Conservation (phyloP, 164 flowering plant species). For the Stephania cephalantha region DNA sequence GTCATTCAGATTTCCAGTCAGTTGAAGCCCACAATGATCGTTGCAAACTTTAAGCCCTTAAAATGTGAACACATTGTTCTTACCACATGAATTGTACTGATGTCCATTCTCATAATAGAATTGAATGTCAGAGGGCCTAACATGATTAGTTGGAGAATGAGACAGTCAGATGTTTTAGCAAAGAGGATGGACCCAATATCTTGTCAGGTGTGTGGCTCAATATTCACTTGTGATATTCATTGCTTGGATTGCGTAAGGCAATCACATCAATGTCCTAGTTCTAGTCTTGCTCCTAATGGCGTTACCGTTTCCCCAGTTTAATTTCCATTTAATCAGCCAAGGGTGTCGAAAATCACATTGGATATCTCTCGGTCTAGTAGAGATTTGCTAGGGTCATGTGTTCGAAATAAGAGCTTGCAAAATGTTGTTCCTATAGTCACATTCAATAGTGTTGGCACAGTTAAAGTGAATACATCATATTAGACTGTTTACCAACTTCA, state of each 20-base stretch:
- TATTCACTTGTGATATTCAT: too few species aligned
- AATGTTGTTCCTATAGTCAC: not conserved
- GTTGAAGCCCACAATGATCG: not conserved
- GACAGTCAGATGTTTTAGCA: not conserved
- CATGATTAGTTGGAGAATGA: not conserved
- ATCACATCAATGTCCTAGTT: conserved; percentile 4
- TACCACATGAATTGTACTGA: not conserved
- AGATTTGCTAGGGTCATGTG: not conserved
- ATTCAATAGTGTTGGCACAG: not conserved
- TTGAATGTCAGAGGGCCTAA: not conserved
- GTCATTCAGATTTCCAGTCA: not conserved
- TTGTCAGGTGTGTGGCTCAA: not conserved
- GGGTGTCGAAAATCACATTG: not conserved
- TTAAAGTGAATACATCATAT: not conserved
- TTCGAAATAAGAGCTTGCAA: not conserved
- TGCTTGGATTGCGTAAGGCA: too few species aligned
- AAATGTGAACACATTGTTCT: not conserved
- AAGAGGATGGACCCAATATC: not conserved
- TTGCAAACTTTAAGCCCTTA: not conserved
- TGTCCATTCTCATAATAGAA: not conserved
- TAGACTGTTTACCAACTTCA: not conserved
- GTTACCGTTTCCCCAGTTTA: not conserved
- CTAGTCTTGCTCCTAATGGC: not conserved
- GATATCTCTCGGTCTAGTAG: not conserved
- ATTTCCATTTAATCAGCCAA: not conserved